Evolutionary conservation across 2,329 filamentous ascomycete species (phyloP).

Genomic region (Cercospora sojina): DNA sequence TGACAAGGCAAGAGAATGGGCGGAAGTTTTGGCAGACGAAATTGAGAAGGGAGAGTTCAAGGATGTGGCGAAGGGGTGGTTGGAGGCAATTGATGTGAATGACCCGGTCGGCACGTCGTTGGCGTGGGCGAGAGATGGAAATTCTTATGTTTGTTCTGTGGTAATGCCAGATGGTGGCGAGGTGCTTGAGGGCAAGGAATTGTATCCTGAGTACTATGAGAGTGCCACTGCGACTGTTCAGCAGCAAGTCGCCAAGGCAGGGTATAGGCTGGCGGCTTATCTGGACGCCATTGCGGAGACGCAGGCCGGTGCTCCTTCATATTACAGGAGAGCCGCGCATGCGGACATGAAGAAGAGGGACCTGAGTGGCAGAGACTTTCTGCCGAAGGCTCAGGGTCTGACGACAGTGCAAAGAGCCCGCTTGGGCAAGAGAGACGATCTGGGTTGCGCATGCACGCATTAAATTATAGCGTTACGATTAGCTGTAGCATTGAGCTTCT

Average conservation of each 20-base stretch:
- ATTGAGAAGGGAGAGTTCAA: constrained; percentile 44
- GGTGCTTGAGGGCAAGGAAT: constrained; percentile 39
- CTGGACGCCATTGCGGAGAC: constrained; percentile 38
- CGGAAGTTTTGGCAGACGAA: constrained; percentile 38
- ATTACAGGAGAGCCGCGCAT: constrained; percentile 12
- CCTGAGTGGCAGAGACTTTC: constrained; percentile 8
- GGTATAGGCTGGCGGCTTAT: constrained; percentile 40
- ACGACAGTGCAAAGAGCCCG: constrained; percentile 10
- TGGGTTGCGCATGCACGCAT: constrained; percentile 12
- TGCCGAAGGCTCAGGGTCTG: constrained; percentile 8
- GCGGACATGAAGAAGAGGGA: constrained; percentile 1
- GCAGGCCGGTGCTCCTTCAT: not conserved
- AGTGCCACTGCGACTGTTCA: constrained; percentile 42
- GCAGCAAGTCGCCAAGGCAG: constrained; percentile 47
- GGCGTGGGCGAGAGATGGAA: constrained; percentile 46
- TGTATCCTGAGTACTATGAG: constrained; percentile 39
- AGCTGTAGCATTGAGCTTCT: not conserved
- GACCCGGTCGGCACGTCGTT: constrained; percentile 42
- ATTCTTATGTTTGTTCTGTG: constrained; percentile 44
- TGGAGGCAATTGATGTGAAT: constrained; percentile 39
- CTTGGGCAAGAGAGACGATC: constrained; percentile 11
- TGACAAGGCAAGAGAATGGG: constrained; percentile 42
- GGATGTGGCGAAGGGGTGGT: constrained; percentile 38
- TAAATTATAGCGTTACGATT: not conserved
- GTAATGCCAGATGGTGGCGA: constrained; percentile 43